A percentile compares a stretch with the other conserved stretches of the same genome.
These are phyloP conservation scores for Starmerella bacillaris DNA, from an alignment of 805 yeast species.

Conservation along the genomic window DNA sequence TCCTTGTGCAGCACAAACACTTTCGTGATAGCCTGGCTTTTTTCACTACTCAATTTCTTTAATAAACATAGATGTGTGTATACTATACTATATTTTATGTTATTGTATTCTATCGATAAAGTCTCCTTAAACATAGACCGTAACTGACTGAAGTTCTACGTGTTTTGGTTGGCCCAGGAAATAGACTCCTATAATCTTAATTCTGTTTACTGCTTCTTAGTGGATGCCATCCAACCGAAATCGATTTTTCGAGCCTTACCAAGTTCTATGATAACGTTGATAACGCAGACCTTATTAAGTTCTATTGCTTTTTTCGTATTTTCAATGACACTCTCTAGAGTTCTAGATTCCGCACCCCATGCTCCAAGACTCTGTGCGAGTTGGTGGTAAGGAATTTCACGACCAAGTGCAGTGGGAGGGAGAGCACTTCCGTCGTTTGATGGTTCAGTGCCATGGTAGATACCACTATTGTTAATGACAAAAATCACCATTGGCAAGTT, in stretches of 20 bases:
- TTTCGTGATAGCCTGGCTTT: too few species aligned
- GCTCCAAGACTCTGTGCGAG: constrained; percentile 42
- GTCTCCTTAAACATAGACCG: too few species aligned
- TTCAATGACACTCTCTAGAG: constrained; percentile 26
- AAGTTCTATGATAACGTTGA: constrained; percentile 46
- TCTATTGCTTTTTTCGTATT: constrained; percentile 25
- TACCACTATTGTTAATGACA: constrained; percentile 60
- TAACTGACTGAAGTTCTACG: too few species aligned
- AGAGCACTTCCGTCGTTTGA: constrained; percentile 19
- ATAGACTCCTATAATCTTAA: too few species aligned
- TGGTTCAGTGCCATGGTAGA: constrained; percentile 43
- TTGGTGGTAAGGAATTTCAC: constrained; percentile 38
- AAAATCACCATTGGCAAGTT: constrained; percentile 37
- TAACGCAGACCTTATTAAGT: constrained; percentile 27
- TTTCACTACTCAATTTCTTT: too few species aligned
- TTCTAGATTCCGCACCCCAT: constrained; percentile 31
- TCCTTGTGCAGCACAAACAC: too few species aligned
- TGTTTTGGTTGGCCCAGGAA: too few species aligned
- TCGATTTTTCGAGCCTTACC: constrained; percentile 37
- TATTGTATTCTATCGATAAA: too few species aligned
- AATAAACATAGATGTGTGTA: too few species aligned
- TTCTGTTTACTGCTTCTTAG: background rate
- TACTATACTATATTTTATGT: too few species aligned
- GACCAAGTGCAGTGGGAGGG: constrained; percentile 44
- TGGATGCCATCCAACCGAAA: constrained; percentile 48